phyloP scores from a whole-genome alignment of 1,284 basidiomycete species.

The Apiotrichum gracile region DNA sequence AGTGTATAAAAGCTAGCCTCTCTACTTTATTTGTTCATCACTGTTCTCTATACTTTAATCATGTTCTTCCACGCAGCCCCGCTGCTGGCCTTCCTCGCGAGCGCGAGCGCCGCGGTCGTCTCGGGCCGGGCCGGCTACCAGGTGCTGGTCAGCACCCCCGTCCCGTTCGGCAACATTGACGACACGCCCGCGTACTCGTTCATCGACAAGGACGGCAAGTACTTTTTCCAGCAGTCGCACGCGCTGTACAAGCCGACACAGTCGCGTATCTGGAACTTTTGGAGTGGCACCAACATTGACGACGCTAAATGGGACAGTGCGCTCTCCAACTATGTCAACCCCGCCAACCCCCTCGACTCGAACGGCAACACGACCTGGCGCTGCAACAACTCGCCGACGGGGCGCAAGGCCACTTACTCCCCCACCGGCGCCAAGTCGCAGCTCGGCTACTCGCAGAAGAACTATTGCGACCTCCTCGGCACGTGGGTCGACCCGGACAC shows the following conservation, averaged over 20 bases:
- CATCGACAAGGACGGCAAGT: conserved; percentile 10
- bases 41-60: too few relatives aligned
- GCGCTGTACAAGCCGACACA: conserved; percentile 1
- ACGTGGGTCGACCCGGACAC: conserved; percentile 15
- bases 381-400: conserved; percentile 9
- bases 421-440: too few relatives aligned
- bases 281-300: conserved; percentile 5
- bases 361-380: conserved; percentile 15
- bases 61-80: too few relatives aligned
- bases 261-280: conserved; percentile 8
- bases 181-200: conserved; percentile 7
- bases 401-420: neutral
- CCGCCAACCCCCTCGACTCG: conserved; percentile 6
- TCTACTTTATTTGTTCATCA: too few relatives aligned
- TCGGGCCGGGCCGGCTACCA: neutral
- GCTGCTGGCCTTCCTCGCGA: too few relatives aligned
- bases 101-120: neutral
- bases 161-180: conserved; percentile 2
- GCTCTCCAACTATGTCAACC: conserved; percentile 1
- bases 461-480: conserved; percentile 15
- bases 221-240: conserved; percentile 5
- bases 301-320: too few relatives aligned
- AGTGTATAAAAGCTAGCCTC: too few relatives aligned
- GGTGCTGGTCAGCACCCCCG: neutral
- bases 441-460: too few relatives aligned